Conservation (phyloP, 1,284 basidiomycete genomes). For the Coniferiporia sulphurascens region DNA sequence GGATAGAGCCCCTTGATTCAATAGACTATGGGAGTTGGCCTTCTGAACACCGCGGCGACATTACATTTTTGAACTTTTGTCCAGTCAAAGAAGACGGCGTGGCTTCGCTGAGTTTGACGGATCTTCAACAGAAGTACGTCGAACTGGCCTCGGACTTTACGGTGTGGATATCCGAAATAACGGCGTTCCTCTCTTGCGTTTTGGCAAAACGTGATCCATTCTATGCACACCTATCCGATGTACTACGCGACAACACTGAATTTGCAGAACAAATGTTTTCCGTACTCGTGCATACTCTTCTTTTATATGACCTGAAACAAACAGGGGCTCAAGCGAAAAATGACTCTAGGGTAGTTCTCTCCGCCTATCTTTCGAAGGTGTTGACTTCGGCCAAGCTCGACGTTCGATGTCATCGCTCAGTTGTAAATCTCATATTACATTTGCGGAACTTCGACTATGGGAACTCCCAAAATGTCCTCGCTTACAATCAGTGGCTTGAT, state of each 20-base stretch:
- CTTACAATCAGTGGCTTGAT: constrained; percentile 81
- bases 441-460: constrained; percentile 62
- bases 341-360: constrained; percentile 35
- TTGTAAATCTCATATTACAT: constrained; percentile 80
- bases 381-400: constrained; percentile 42
- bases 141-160: constrained; percentile 44
- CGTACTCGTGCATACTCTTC: constrained; percentile 65
- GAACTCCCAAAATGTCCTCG: constrained; percentile 46
- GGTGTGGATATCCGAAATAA: constrained; percentile 63
- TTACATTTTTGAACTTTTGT: constrained; percentile 42
- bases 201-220: constrained; percentile 54
- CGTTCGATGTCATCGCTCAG: constrained; percentile 48
- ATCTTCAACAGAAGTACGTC: constrained; percentile 25
- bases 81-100: background rate
- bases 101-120: constrained; percentile 23
- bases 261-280: constrained; percentile 73
- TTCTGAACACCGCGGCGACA: constrained; percentile 41
- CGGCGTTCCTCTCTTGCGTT: constrained; percentile 56
- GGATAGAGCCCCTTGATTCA: constrained; percentile 36
- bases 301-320: constrained; percentile 38
- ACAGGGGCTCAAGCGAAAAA: background rate
- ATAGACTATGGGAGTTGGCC: constrained; percentile 33
- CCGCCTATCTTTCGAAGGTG: constrained; percentile 60
- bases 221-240: constrained; percentile 60
- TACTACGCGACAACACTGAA: constrained; percentile 48